Percentiles rank a stretch among this genome's conserved stretches.
Evolutionary conservation across 2,329 filamentous ascomycete species (phyloP).

Genomic region (Daldinia sp.): DNA sequence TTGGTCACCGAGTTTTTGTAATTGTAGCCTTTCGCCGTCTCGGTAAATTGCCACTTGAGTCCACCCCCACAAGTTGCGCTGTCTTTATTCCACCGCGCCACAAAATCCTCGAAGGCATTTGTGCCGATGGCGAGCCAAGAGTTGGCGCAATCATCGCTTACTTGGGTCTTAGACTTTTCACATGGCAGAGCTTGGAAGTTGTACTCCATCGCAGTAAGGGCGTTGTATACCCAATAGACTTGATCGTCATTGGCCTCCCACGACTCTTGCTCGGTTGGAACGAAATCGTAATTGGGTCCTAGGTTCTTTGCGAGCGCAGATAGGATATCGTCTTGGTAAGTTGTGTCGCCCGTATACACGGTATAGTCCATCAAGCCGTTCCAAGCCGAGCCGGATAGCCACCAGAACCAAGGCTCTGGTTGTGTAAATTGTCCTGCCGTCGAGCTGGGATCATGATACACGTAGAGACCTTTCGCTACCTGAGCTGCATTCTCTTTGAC

Average conservation of each 20-base stretch:
- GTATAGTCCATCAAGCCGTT: slow-evolving; percentile 43
- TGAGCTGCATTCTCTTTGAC: slow-evolving; percentile 40
- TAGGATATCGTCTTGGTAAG: slow-evolving; percentile 39
- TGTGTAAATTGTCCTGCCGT: slow-evolving; percentile 48
- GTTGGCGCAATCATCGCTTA: slow-evolving; percentile 52
- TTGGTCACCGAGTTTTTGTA: slow-evolving; percentile 59
- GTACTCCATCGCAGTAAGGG: slow-evolving; percentile 57
- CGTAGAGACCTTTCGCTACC: slow-evolving; percentile 44
- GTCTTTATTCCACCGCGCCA: slow-evolving; percentile 62
- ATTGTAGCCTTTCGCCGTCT: slow-evolving; percentile 64
- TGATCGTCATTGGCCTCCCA: slow-evolving; percentile 58
- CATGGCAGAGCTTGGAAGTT: slow-evolving; percentile 49
- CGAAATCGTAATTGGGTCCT: slow-evolving; percentile 40
- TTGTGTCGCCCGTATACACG: slow-evolving; percentile 40
- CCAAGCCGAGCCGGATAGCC: slow-evolving; percentile 47
- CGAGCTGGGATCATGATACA: slow-evolving; percentile 43
- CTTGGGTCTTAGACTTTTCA: slow-evolving; percentile 38
- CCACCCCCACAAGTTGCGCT: slow-evolving; percentile 60
- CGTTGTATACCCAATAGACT: slow-evolving; percentile 58
- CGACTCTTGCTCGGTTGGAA: slow-evolving; percentile 33
- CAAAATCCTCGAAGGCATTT: slow-evolving; percentile 61
- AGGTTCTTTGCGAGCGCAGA: slow-evolving; percentile 37
- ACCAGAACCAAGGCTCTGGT: slow-evolving; percentile 48
- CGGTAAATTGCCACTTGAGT: slow-evolving; percentile 67
- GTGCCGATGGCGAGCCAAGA: slow-evolving; percentile 59